Evolutionary conservation across 75 land plant genomes (phyloP).

Genomic region (Azolla pinnata): DNA sequence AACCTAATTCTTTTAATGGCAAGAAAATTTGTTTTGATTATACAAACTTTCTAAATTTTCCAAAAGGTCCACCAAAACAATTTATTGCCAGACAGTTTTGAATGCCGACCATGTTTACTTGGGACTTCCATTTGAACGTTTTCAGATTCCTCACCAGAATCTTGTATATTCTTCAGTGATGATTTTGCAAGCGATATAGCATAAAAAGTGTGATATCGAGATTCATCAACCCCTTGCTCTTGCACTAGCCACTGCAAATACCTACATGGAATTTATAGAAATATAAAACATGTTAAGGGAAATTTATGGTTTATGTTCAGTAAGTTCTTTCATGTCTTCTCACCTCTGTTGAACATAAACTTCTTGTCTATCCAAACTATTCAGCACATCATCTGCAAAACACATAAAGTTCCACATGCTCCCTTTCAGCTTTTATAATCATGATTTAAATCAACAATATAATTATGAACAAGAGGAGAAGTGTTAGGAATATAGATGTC

Average conservation of each 20-base stretch:
- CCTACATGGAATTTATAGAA: constrained; percentile 24
- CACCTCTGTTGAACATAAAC: constrained; percentile 82
- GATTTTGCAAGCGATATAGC: constrained; percentile 83
- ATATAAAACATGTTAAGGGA: background rate
- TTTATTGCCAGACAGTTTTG: background rate
- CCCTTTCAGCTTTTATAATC: too few species aligned
- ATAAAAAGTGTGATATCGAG: constrained; percentile 66
- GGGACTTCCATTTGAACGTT: background rate
- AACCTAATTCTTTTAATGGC: too few species aligned
- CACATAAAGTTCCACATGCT: too few species aligned
- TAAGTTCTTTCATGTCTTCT: background rate
- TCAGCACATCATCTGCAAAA: constrained; percentile 63
- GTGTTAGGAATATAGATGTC: too few species aligned
- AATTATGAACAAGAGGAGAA: too few species aligned
- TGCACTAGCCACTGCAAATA: constrained; percentile 94
- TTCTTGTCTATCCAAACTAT: constrained; percentile 50
- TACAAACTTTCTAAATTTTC: background rate
- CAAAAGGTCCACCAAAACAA: too few species aligned
- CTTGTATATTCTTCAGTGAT: constrained; percentile 42
- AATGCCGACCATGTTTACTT: background rate
- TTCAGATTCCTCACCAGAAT: too few species aligned
- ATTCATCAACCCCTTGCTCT: constrained; percentile 75
- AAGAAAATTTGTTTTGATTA: background rate
- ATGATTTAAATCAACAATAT: too few species aligned
- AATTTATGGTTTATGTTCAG: background rate